Conservation (phyloP, 306 rosid species). For the Abrus pulchellus region DNA sequence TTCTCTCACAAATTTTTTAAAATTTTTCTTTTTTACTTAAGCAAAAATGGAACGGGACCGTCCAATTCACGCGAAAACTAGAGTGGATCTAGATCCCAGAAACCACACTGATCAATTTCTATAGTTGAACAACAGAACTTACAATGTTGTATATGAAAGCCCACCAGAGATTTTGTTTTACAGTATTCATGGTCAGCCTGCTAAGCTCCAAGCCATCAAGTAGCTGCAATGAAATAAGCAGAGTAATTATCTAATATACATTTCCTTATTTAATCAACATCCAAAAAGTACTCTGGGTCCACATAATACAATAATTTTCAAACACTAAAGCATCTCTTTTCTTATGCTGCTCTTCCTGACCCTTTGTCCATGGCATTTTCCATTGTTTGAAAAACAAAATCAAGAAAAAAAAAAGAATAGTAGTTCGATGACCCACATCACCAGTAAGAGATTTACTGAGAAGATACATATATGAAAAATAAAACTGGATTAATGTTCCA, state of each 20-base stretch:
- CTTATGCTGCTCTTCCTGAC: not conserved
- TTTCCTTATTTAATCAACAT: constrained; percentile 27
- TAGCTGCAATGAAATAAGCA: constrained; percentile 65
- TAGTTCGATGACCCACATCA: no score
- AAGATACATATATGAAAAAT: not conserved
- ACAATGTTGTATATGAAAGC: constrained; percentile 93
- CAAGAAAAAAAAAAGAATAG: no score
- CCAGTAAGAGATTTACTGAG: not conserved
- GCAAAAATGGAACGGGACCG: no score
- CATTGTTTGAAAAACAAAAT: no score
- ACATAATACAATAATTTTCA: constrained; percentile 3
- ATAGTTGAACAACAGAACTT: constrained; percentile 56
- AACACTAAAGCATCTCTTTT: no score
- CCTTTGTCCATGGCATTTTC: not conserved
- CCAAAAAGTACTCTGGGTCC: not conserved
- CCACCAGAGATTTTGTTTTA: constrained; percentile 98
- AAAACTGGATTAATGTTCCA: not conserved
- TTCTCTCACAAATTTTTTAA: no score
- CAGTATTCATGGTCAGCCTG: constrained; percentile 90
- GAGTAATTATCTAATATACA: constrained; percentile 40
- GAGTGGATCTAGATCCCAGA: no score
- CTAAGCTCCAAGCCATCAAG: constrained; percentile 98
- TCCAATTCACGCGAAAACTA: no score
- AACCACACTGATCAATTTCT: constrained; percentile 30
- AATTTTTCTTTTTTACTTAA: no score